Evolutionary conservation across 495 filamentous ascomycete species (phyloP), one percentile per base, ranked within the genome.

Genomic region (Staphylotrichum longicolle): DNA sequence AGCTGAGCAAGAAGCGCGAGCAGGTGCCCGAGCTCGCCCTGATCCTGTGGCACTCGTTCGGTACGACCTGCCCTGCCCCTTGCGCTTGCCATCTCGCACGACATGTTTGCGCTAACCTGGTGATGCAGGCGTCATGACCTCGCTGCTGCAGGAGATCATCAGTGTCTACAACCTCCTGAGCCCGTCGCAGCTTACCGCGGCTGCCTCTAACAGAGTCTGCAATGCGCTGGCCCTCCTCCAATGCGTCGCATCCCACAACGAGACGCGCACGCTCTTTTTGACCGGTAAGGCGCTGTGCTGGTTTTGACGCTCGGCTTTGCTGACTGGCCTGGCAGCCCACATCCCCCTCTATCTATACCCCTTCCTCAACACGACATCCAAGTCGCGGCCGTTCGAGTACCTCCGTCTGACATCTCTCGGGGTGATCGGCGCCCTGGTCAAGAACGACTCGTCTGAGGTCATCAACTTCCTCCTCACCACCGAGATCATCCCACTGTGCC

Each of bases 401-500:
- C 84, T 99, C 39, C 93, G 94, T 62, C 84, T 99, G 32, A 99
- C 94, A 2, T 98, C 95, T 30, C 82, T 99, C n/a, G 94, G 94
- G 46, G 94, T 99, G 39, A 99, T 99, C 60, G 94, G 94, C 48
- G 94, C 94, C 7, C 77, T 99, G 52, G 94, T 99, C 49, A 99
- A 99, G 83, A 99, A 99, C 74, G 94, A 99, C 78, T 96, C 93
- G 2, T 90, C 89, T 5, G 94, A 98, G 75, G 95, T 98, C 32
- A 98, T 99, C 77, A 97, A 96, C 78, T 99, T 99, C 75, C 87
- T 99, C 35, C 84, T 99, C 12, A 98, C 95, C 3, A 99, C 94
- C 37, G 94, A 99, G 75, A 99, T 99, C 66, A 99, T 99, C 57
- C 94, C 94, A 6, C 84, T 99, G 4, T 99, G 94, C 71, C 90